Conservation (phyloP, 2,329 filamentous ascomycete genomes). For the Fusarium verrucosum region DNA sequence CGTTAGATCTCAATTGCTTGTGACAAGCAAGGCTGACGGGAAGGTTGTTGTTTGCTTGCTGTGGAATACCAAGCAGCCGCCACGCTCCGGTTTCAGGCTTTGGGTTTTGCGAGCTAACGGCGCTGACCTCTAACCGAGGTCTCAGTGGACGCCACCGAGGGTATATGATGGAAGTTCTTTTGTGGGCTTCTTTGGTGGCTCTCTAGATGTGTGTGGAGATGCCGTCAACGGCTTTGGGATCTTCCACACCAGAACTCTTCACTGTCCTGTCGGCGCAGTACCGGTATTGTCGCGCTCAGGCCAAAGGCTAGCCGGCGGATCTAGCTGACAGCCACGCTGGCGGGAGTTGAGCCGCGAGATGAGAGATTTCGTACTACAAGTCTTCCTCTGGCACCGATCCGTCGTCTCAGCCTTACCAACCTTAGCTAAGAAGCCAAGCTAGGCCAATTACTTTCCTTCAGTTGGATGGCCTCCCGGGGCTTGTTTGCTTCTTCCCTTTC, state of each 20-base stretch:
- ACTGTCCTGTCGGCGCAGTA: not conserved
- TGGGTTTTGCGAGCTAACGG: slow-evolving; percentile 19
- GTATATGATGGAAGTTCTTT: slow-evolving; percentile 4
- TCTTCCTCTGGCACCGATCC: slow-evolving; percentile 23
- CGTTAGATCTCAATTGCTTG: not conserved
- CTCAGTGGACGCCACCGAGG: slow-evolving; percentile 25
- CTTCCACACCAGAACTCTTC: slow-evolving; percentile 8
- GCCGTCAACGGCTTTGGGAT: not conserved
- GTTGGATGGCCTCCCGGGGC: not conserved
- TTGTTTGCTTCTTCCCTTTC: slow-evolving; percentile 34
- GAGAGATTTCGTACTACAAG: slow-evolving; percentile 19
- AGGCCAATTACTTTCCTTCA: slow-evolving; percentile 4
- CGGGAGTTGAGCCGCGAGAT: slow-evolving; percentile 24
- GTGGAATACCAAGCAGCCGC: slow-evolving; percentile 15
- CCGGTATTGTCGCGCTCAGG: not conserved
- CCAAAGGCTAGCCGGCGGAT: not conserved
- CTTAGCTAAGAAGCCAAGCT: slow-evolving; percentile 18
- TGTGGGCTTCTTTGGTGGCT: not conserved
- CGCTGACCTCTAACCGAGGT: slow-evolving; percentile 17
- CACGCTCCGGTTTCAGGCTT: not conserved
- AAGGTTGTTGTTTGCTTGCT: not conserved
- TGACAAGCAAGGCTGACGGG: slow-evolving; percentile 29
- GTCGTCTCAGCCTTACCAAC: slow-evolving; percentile 43
- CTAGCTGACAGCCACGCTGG: not conserved
- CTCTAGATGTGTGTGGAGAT: not conserved